Base-by-base conservation (phyloP, 108 stramenopile species). In the Parietichytrium sp. region DNA sequence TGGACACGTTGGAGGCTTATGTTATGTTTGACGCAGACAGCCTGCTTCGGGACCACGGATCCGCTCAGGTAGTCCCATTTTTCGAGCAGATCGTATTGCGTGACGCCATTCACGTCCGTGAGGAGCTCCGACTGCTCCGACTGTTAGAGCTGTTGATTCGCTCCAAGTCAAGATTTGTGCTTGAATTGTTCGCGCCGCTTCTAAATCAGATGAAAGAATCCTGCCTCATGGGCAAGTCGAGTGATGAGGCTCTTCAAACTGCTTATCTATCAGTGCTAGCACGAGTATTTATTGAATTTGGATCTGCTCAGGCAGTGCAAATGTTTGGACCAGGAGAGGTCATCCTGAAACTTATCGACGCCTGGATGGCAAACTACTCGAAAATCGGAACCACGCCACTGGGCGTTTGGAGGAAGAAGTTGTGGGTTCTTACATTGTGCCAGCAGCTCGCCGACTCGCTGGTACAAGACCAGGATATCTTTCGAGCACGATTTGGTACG, bases 1-100 rank as follows among this genome's bases (percentile, higher is more conserved):
- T 72, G 10, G 61, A 72, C 42, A 72, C 45, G 20, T 72, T 72
- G 0, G 61, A 72, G 61, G 61, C 61, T 15, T 42, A 72, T 27
- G 15, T 72, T 6, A 33, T 72, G 1, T 7, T 42, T 42, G 61
- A 33, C 6, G 61, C 61, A 25, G 25, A 7, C 20, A 42, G 45
- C 0, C 36, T 72, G 10, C 38, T 72, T 0, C 61, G 61, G 13
- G 61, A 72, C 20, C 45, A 45, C 45, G 61, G 61, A 33, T 16
- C 8, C 3, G 42, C 20, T 3, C 10, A 33, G 13, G 15, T 72
- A 6, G 23, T 72, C 15, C 61, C 61, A 6, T 20, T 72, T 12
- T 72, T 72, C 25, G 61, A 72, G 38, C 10, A 16, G 33, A 45
- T 45, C 20, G 29, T 72, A 25, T 33, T 42, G 38, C 61, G 61